Conservation (phyloP, 441 rosid genomes). For the Isatis lusitanica region DNA sequence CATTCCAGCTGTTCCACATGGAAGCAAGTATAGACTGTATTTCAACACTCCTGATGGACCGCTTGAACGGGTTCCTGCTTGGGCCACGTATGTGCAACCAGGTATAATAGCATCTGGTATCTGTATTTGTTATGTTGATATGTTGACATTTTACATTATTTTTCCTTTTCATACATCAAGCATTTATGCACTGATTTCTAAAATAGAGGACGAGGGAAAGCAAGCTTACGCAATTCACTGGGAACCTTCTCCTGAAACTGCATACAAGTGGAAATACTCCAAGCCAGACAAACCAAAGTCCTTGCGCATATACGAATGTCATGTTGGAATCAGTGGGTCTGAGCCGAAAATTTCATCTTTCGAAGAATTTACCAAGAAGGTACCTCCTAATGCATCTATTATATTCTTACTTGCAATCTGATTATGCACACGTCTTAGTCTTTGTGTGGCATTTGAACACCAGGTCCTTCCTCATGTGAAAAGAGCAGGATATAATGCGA, state of each 20-base stretch:
- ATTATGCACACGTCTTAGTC: constrained; percentile 20
- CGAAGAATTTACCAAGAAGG: constrained; percentile 78
- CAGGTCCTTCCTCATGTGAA: constrained; percentile 95
- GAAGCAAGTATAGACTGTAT: constrained; percentile 91
- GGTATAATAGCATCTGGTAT: constrained; percentile 44
- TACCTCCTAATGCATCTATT: constrained; percentile 32
- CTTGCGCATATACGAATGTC: constrained; percentile 93
- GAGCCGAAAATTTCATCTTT: constrained; percentile 81
- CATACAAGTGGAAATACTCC: constrained; percentile 77
- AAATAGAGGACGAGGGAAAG: constrained; percentile 64
- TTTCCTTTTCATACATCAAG: not conserved
- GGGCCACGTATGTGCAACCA: constrained; percentile 96
- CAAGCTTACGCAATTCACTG: constrained; percentile 93
- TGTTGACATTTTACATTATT: no score
- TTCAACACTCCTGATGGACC: constrained; percentile 91
- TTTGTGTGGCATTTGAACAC: constrained; percentile 26
- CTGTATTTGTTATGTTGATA: not conserved
- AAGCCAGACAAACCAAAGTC: constrained; percentile 67
- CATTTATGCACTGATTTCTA: not conserved
- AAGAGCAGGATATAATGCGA: constrained; percentile 88
- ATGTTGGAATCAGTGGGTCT: constrained; percentile 93
- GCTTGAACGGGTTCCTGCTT: constrained; percentile 90
- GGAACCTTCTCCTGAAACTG: constrained; percentile 89
- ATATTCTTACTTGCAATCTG: constrained; percentile 12
- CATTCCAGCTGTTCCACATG: constrained; percentile 82